Evolutionary conservation across 805 yeast species (phyloP).

Genomic region (Pichia sporocuriosa): DNA sequence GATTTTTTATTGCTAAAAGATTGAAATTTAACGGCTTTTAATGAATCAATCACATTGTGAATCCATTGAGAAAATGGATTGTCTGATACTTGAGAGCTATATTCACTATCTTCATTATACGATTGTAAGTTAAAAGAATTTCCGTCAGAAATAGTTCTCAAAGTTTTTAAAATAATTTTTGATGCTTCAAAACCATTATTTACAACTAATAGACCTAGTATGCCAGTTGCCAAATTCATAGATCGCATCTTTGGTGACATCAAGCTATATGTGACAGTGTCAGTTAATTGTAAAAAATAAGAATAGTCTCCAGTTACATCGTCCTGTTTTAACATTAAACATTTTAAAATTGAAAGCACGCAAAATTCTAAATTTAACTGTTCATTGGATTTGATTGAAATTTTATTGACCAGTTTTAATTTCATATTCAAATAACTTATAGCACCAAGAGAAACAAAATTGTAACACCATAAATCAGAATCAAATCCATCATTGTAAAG

Average conservation of each 20-base stretch:
- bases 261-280: slow-evolving; percentile 64
- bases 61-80: slow-evolving; percentile 18
- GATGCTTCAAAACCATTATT: slow-evolving; percentile 18
- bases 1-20: not conserved
- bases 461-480: slow-evolving; percentile 58
- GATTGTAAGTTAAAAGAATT: not conserved
- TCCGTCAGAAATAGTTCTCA: not conserved
- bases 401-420: slow-evolving; percentile 45
- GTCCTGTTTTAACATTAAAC: slow-evolving; percentile 52
- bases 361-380: slow-evolving; percentile 65
- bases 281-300: slow-evolving; percentile 40
- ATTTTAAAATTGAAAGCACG: slow-evolving; percentile 70
- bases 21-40: not conserved
- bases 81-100: not conserved
- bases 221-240: slow-evolving; percentile 72
- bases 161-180: slow-evolving; percentile 9
- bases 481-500: not conserved
- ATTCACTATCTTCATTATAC: not conserved
- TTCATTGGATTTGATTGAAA: slow-evolving; percentile 35
- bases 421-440: slow-evolving; percentile 67
- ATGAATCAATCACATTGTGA: slow-evolving; percentile 13
- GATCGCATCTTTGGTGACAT: slow-evolving; percentile 71
- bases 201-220: slow-evolving; percentile 45
- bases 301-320: slow-evolving; percentile 54
- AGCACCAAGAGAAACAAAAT: slow-evolving; percentile 76